Evolutionary conservation across 2,329 filamentous ascomycete species (phyloP).

Genomic region (Cytospora mali): DNA sequence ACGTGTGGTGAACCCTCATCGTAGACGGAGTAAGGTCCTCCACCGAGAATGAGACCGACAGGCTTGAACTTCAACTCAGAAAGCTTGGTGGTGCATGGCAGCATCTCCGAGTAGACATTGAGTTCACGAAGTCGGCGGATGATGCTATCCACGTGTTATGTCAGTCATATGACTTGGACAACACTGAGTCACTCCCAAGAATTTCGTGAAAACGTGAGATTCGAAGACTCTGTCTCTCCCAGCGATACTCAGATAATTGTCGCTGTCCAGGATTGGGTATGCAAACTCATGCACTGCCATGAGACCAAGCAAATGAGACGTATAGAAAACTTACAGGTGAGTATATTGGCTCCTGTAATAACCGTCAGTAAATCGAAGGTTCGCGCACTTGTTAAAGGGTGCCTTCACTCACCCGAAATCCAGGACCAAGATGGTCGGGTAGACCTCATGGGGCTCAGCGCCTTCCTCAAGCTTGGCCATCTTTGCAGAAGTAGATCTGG

Average conservation of each 20-base stretch:
- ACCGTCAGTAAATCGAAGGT: background rate
- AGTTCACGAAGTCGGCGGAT: constrained; percentile 74
- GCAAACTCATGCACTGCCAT: background rate
- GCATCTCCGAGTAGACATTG: constrained; percentile 84
- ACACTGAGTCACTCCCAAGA: background rate
- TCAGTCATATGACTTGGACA: constrained; percentile 5
- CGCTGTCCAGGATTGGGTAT: background rate
- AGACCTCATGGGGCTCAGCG: constrained; percentile 33
- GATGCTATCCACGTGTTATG: constrained; percentile 45
- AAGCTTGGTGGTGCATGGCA: constrained; percentile 83
- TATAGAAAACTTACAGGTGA: constrained; percentile 26
- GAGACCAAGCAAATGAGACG: background rate
- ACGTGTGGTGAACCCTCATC: constrained; percentile 73
- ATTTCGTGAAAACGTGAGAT: background rate
- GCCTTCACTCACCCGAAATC: constrained; percentile 71
- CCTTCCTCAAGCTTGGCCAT: constrained; percentile 26
- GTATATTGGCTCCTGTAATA: constrained; percentile 26
- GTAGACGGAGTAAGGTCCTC: constrained; percentile 73
- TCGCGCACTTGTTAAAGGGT: constrained; percentile 45
- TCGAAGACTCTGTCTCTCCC: background rate
- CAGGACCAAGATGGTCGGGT: constrained; percentile 68
- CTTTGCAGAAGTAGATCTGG: background rate
- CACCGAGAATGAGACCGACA: constrained; percentile 71
- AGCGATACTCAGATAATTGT: background rate
- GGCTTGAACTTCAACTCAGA: constrained; percentile 77